Evolutionary conservation across 257 asterid species (phyloP).

Genomic region (Ilex aquifolium): DNA sequence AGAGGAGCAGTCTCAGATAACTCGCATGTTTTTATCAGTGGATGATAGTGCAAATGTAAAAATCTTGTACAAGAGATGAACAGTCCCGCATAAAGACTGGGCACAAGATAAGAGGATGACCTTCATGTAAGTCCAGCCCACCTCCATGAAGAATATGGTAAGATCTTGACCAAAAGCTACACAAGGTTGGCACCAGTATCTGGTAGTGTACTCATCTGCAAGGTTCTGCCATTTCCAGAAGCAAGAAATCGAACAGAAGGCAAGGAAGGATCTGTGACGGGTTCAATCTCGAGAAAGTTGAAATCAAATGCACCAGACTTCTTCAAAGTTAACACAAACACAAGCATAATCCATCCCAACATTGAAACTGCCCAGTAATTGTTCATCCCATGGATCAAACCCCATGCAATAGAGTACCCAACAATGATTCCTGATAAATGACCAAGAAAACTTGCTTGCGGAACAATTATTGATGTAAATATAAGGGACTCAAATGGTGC

Average conservation of each 20-base stretch:
- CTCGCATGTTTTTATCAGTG: too few relatives aligned
- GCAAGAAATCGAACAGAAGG: slow-evolving; percentile 69
- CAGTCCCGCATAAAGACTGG: neutral
- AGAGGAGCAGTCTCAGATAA: neutral
- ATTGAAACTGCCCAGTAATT: slow-evolving; percentile 67
- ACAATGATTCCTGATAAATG: slow-evolving; percentile 83
- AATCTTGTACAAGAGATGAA: neutral
- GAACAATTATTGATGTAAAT: slow-evolving; percentile 89
- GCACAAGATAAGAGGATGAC: neutral
- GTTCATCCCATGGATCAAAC: slow-evolving; percentile 88
- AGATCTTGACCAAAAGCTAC: slow-evolving; percentile 24
- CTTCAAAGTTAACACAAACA: slow-evolving; percentile 79
- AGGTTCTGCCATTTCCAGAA: slow-evolving; percentile 67
- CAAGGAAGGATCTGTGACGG: slow-evolving; percentile 71
- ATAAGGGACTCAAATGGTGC: slow-evolving; percentile 94
- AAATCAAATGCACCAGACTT: slow-evolving; percentile 68
- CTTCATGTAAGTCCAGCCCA: neutral
- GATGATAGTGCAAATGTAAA: neutral
- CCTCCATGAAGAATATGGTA: neutral
- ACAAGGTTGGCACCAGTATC: slow-evolving; percentile 58
- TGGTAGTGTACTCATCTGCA: slow-evolving; percentile 53
- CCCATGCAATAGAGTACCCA: slow-evolving; percentile 91
- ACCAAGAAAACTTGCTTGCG: slow-evolving; percentile 93
- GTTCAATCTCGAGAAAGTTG: slow-evolving; percentile 77
- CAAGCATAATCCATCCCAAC: slow-evolving; percentile 66